Base-by-base conservation (phyloP, 164 flowering plant genomes). In the grape (Vitis vinifera) region DNA sequence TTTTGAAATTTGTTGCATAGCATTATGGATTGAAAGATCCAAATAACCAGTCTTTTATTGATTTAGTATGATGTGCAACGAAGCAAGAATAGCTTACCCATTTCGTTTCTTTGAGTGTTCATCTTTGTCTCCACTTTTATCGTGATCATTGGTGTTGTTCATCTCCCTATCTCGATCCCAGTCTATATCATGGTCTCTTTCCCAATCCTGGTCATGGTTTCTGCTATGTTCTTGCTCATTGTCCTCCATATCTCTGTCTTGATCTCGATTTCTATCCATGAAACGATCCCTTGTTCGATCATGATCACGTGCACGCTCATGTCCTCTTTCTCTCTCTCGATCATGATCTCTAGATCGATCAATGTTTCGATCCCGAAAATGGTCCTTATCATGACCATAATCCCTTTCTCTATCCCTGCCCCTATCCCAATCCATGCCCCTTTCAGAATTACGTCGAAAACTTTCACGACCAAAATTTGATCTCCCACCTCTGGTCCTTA, bases 401-500 rank as follows among this genome's bases (percentile, higher is more conserved):
- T 81, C 82, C 67, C 85, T 84, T 13, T 74, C 83, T 62, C 78
- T 62, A 68, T 74, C 84, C 65, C 84, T 78, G 12, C 73, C 88
- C 68, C 85, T 83, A 66, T 81, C 84, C 87, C 88, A 75, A 30
- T 78, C 87, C 48, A 72, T 58, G 55, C 75, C 79, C 77, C 88
- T 84, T 17, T 78, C 86, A 47, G 47, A 3, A 80, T 72, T 76
- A 10, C 73, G 87, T 48, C 74, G 88, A 76, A 78, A 72, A 74
- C 65, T 70, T 9, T 86, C 89, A 68, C 83, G 87, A 50, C 71
- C 74, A 47, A 80, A 79, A 57, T 68, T 81, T 16, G 83, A 59
- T 75, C 89, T 87, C 49, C 86, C 94, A 66, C 83, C 85, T 80
- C 94, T 83, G 4, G 87, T 80, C 73, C 67, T 85, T 68, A 90